These are phyloP conservation scores for Aspergillus eucalypticola DNA, from an alignment of 2,329 filamentous ascomycete species.

Conservation along the genomic window DNA sequence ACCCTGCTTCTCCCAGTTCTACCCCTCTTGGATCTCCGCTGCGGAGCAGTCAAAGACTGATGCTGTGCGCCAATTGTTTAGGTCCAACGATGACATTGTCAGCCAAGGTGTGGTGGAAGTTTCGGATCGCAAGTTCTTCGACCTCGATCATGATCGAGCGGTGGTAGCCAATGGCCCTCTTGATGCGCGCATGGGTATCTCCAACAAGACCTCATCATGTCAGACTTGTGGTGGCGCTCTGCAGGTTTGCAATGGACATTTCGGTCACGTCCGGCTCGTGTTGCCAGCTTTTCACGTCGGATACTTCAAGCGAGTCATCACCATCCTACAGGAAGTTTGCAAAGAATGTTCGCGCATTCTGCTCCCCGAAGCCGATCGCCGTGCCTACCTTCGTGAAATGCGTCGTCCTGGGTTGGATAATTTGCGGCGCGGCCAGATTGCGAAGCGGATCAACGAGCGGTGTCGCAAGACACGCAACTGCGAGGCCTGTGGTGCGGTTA, in stretches of 20 bases:
- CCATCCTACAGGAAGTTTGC: constrained; percentile 92
- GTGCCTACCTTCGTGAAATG: constrained; percentile 75
- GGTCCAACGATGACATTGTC: constrained; percentile 89
- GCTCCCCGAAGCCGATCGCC: constrained; percentile 76
- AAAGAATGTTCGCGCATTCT: constrained; percentile 88
- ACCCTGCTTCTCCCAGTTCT: constrained; percentile 18
- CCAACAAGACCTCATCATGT: constrained; percentile 77
- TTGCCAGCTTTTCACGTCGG: constrained; percentile 94
- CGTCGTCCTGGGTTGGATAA: constrained; percentile 83
- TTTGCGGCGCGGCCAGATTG: constrained; percentile 75
- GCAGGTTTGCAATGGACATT: constrained; percentile 88
- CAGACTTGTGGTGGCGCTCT: constrained; percentile 80
- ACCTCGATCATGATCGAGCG: constrained; percentile 75
- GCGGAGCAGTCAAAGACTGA: constrained; percentile 12
- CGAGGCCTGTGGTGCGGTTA: constrained; percentile 75
- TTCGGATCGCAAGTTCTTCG: constrained; percentile 90
- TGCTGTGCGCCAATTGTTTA: constrained; percentile 34
- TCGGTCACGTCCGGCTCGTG: constrained; percentile 87
- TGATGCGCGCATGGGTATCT: constrained; percentile 84
- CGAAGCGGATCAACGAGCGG: constrained; percentile 84
- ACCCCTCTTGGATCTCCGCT: background rate
- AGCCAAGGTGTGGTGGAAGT: constrained; percentile 94
- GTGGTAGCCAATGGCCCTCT: constrained; percentile 82
- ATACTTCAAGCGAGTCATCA: constrained; percentile 90
- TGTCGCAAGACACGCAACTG: constrained; percentile 86